Evolutionary conservation across 108 stramenopile genomes (phyloP), one percentile per base, ranked within the genome.

Genomic region (Cyclotella baltica): DNA sequence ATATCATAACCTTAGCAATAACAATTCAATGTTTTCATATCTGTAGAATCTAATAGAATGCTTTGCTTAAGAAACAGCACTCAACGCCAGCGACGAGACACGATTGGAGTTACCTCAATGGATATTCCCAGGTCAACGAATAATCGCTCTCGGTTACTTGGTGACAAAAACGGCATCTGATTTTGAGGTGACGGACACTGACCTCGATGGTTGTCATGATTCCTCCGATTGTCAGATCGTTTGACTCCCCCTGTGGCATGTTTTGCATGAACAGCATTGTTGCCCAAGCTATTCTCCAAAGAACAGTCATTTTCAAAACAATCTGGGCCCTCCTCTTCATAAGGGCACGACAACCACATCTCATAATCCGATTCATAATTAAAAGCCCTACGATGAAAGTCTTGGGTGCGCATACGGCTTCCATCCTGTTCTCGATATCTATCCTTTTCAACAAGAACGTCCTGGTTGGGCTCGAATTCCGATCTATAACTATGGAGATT

Each of bases 91-190:
- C 69, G 69, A 40, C 69, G 69, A 25, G 50, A 31, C 5, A 51
- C 48, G 20, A 72, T 72, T 0, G 71, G 71, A 9, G 71, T 72
- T 30, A 72, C 43, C n/a, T 72, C 71, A 27, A 72, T 61, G 18
- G 0, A 29, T 29, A 72, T 61, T 29, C 71, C 71, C 2, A 72
- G 15, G 31, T 72, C 59, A 59, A 50, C 48, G 31, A 72, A 72
- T 22, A 72, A 33, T 34, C 51, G 27, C 53, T 70, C 70, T 10
- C 23, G n/a, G 27, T 72, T 72, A 23, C 43, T 47, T 36, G 55
- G 52, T 25, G 69, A 47, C 35, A 57, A 53, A 33, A 36, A 2
- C 0, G 53, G 22, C n/a, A 37, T 25, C 19, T 27, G 1, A 28
- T 36, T 22, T 6, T 52, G 33, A 57, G 18, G 43, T 64, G 22